Evolutionary conservation across 192 early-diverging fungal genomes (phyloP), one percentile per base, ranked within the genome.

Genomic region (Kickxella alabastrina): DNA sequence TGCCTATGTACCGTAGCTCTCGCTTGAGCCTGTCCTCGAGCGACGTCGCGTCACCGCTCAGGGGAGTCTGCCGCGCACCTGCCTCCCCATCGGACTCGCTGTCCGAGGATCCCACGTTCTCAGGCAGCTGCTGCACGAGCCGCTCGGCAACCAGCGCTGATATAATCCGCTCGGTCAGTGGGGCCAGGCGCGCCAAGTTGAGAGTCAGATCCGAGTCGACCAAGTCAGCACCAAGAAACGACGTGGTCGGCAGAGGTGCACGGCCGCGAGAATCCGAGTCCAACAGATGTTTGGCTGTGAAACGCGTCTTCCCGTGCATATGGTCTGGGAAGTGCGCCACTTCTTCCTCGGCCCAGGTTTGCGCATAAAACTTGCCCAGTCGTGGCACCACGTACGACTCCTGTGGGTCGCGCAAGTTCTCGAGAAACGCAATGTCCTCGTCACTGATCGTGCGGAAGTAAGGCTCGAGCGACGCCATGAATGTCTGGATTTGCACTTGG

Each of bases 401-500:
- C 10, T 84, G 71, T 27, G 81, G 80, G 49, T 92, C 89, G 5
- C 50, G 52, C 1, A 43, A 38, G 44, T 27, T 51, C 51, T 88
- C 79, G 49, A 97, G 59, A 42, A 84, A 81, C 10, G 62, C 58
- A 19, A 92, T 44, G 62, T 97, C 95, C 14, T 88, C 86, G 43
- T 94, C 90, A 15, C 76, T 81, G 38, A 95, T 78, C 25, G 71
- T 74, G 15, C 91, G 70, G 54, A 90, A 92, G 52, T 86, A 95
- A 52, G 92, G 90, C 17, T 95, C 95, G 37, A 86, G 68, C 6
- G 85, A 87, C 6, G 77, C 50, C 86, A 85, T 93, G 55, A 91
- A 97, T 5, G 82, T 81, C 13, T 81, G 79, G 39, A 92, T 87
- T n/a, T 90, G 87, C 17, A 93, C 85, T 75, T 95, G 80, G 65